Conservation (phyloP, 2,329 filamentous ascomycete genomes). For the Apiospora pterosperma region DNA sequence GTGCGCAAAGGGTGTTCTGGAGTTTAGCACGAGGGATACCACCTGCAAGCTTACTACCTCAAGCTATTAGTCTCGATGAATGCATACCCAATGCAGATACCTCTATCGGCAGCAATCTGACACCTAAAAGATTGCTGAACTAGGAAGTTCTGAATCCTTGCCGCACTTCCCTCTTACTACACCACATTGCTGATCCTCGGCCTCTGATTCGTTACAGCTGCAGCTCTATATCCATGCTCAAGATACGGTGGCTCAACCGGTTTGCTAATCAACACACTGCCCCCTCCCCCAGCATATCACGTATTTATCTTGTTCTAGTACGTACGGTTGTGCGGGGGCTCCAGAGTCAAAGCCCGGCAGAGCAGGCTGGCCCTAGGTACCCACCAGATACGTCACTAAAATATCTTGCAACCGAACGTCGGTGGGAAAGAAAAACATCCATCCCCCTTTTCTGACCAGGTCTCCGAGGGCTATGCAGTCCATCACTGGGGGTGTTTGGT, state of each 20-base stretch:
- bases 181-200: neutral
- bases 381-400: neutral
- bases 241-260: neutral
- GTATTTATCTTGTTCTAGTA: neutral
- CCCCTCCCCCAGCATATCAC: neutral
- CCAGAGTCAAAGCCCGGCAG: neutral
- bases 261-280: neutral
- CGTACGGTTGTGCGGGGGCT: neutral
- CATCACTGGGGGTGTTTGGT: neutral
- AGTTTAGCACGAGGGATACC: neutral
- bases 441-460: neutral
- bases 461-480: neutral
- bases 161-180: neutral
- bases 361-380: neutral
- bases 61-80: neutral
- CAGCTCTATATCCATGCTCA: neutral
- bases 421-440: neutral
- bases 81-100: neutral
- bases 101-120: neutral
- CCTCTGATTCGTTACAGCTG: neutral
- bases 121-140: neutral
- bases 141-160: neutral
- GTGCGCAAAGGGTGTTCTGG: neutral
- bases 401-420: neutral
- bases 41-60: neutral